phyloP scores from a whole-genome alignment of 441 rosid genomes.

The Arabidopsis hybrid region DNA sequence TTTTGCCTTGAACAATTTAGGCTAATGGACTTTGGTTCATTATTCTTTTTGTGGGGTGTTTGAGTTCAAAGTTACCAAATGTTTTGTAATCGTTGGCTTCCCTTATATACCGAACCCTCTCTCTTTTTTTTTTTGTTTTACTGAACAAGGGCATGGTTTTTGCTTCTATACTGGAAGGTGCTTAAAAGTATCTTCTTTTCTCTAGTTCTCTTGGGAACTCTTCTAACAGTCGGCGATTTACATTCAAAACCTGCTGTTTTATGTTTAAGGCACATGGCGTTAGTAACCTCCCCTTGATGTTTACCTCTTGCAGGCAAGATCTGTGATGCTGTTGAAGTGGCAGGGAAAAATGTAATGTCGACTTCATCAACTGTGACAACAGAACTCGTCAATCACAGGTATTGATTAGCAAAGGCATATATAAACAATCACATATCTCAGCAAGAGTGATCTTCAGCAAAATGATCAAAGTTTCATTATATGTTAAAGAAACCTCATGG shows the following conservation, averaged over 20 bases:
- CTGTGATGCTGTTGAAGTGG: constrained; percentile 90
- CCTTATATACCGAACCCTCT: background rate
- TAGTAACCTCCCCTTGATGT: constrained; percentile 8
- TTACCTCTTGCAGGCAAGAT: constrained; percentile 64
- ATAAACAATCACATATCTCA: constrained; percentile 14
- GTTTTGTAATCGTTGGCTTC: background rate
- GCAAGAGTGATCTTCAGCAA: constrained; percentile 20
- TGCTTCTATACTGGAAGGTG: background rate
- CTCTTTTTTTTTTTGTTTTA: background rate
- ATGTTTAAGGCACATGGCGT: background rate
- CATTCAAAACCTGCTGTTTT: background rate
- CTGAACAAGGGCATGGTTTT: background rate
- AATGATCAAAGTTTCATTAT: background rate
- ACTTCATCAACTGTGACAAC: constrained; percentile 85
- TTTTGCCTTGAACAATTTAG: constrained; percentile 12
- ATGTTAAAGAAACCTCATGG: background rate
- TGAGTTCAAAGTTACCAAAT: constrained; percentile 2
- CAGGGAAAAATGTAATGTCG: constrained; percentile 89
- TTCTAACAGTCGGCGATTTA: background rate
- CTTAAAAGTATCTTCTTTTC: background rate
- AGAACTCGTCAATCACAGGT: constrained; percentile 80
- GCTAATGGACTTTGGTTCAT: background rate
- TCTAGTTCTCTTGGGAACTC: background rate
- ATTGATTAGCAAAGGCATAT: constrained; percentile 3
- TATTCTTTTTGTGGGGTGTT: background rate